Conservation (phyloP, 192 early-diverging fungal species). For the Entomortierella beljakovae region DNA sequence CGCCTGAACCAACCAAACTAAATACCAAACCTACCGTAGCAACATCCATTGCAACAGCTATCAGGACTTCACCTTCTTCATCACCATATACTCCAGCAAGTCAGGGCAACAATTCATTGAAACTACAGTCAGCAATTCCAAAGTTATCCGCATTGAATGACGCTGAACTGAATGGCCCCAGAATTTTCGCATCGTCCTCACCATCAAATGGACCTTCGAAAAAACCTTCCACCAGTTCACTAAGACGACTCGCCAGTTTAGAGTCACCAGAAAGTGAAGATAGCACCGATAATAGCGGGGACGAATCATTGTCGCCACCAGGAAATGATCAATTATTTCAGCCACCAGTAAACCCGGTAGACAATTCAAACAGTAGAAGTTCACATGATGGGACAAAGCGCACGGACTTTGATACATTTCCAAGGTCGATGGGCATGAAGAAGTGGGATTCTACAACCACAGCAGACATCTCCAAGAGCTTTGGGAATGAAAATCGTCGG, state of each 20-base stretch:
- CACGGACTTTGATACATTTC: constrained; percentile 23
- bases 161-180: neutral
- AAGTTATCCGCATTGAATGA: constrained; percentile 36
- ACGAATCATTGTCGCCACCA: constrained; percentile 11
- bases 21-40: constrained; percentile 48
- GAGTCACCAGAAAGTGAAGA: constrained; percentile 27
- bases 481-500: neutral
- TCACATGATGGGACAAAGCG: neutral
- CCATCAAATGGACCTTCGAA: constrained; percentile 32
- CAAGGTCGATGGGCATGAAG: neutral
- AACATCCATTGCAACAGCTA: constrained; percentile 40
- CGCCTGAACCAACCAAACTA: constrained; percentile 22
- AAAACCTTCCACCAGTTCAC: constrained; percentile 33
- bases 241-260: constrained; percentile 23
- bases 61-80: constrained; percentile 28
- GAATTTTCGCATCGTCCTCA: constrained; percentile 20
- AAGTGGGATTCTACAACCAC: constrained; percentile 2
- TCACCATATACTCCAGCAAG: constrained; percentile 11
- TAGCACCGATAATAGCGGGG: constrained; percentile 12
- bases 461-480: neutral
- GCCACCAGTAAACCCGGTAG: constrained; percentile 6
- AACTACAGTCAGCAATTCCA: constrained; percentile 19
- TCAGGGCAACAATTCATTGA: neutral
- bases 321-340: constrained; percentile 31
- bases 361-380: neutral